Evolutionary conservation across 257 asterid species (phyloP).

Genomic region (Buddleja alternifolia): DNA sequence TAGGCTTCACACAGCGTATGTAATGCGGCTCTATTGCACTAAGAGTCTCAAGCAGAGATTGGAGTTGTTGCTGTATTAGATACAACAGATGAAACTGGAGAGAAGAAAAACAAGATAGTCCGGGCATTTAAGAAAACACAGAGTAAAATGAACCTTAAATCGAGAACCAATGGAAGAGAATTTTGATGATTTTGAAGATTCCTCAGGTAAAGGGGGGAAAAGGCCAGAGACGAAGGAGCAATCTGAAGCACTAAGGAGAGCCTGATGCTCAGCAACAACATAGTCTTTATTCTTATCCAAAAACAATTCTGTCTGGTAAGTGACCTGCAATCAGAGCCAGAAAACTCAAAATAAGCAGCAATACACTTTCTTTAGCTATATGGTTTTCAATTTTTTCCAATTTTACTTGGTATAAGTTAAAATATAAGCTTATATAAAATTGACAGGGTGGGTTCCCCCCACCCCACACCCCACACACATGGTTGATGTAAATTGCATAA

Average conservation of each 20-base stretch:
- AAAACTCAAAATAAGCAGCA: slow-evolving; percentile 33
- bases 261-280: slow-evolving; percentile 78
- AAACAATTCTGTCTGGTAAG: slow-evolving; percentile 72
- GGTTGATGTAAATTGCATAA: neutral
- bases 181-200: slow-evolving; percentile 67
- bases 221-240: slow-evolving; percentile 66
- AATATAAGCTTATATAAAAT: no score
- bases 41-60: slow-evolving; percentile 74
- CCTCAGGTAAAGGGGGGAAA: slow-evolving; percentile 69
- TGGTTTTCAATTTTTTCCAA: neutral
- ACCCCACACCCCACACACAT: no score
- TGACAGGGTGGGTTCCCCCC: no score
- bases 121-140: slow-evolving; percentile 10
- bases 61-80: slow-evolving; percentile 68
- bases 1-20: slow-evolving; percentile 78
- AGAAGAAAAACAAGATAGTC: slow-evolving; percentile 1
- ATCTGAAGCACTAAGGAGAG: slow-evolving; percentile 66
- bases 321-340: slow-evolving; percentile 56
- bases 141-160: slow-evolving; percentile 56
- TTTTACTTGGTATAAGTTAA: no score
- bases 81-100: slow-evolving; percentile 22
- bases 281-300: slow-evolving; percentile 82
- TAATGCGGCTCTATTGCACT: slow-evolving; percentile 76
- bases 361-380: neutral
- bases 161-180: slow-evolving; percentile 77